Percentiles rank a stretch among this genome's conserved stretches.
Evolutionary conservation across 1,284 basidiomycete genomes (phyloP).

Genomic region (Microbotryum scabiosae): DNA sequence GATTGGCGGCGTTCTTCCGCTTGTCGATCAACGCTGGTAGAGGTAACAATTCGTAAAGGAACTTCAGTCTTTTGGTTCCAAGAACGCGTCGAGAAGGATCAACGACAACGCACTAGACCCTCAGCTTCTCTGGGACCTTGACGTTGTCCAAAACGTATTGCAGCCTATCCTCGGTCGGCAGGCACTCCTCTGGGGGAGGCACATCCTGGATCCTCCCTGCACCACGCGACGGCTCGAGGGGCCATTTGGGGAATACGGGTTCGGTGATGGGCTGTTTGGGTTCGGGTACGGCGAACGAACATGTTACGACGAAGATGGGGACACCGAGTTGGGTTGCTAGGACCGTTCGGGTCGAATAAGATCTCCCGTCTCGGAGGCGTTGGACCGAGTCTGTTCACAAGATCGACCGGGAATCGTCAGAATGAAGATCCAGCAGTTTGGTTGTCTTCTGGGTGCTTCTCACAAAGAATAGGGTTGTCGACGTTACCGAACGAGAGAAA

Average conservation of each 20-base stretch:
- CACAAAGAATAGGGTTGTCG: constrained; percentile 67
- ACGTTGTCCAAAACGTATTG: constrained; percentile 16
- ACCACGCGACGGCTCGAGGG: not conserved
- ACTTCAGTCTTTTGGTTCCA: not conserved
- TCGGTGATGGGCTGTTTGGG: constrained; percentile 49
- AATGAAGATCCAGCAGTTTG: not conserved
- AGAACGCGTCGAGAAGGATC: not conserved
- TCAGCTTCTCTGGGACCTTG: constrained; percentile 26
- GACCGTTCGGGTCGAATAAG: constrained; percentile 64
- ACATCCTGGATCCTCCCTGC: constrained; percentile 9
- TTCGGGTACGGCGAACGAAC: constrained; percentile 77
- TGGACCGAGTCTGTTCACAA: constrained; percentile 48
- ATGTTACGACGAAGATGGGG: constrained; percentile 71
- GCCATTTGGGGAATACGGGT: constrained; percentile 17
- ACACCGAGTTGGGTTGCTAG: constrained; percentile 66
- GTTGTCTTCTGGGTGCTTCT: no score
- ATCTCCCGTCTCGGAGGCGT: constrained; percentile 57
- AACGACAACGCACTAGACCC: constrained; percentile 23
- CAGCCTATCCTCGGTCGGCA: constrained; percentile 31
- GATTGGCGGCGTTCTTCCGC: constrained; percentile 30
- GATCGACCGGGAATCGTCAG: no score
- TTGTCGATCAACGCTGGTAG: constrained; percentile 19
- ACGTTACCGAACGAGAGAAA: constrained; percentile 70
- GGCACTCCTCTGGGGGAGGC: constrained; percentile 30
- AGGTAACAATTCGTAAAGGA: not conserved